Base-by-base conservation (phyloP, 352 stramenopile species). In the Globisporangium nunn region DNA sequence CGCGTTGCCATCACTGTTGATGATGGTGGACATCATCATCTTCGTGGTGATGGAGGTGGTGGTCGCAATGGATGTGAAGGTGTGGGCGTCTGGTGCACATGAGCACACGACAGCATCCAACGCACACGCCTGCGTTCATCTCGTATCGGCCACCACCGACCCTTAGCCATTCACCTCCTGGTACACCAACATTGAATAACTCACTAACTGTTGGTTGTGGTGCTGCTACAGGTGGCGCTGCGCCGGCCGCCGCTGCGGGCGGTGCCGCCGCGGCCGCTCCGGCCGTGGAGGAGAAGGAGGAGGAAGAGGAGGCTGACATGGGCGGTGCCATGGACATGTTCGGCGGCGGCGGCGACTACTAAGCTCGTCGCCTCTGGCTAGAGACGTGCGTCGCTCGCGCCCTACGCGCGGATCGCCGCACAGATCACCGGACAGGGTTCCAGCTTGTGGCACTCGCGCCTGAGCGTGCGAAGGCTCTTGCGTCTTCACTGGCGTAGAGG, bases 301-400 rank as follows among this genome's bases (percentile, higher is more conserved):
- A 95, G 58, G 85, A 95, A 69, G 82, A 93, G 67, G 83, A 95
- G 70, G 81, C 81, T 59, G 85, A 92, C 79, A 74, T 91, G 54
- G 82, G 81, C 58, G 82, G 70, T 55, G 79, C 70, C 73, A 89
- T 88, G 78, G 81, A 92, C 75, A 93, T 93, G 83, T 93, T 95
- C 73, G 83, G 81, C 64, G 85, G 78, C 64, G 79, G 80, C 63
- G 74, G 78, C 62, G 82, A 95, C 78, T 95, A 95, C 70, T 89
- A 91, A 84, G 72, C 48, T 18, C 33, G 54, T 51, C 49, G 30
- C 49, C 3, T 4, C 6, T 35, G 31, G 35, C 45, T 59, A 37
- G 23, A 37, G 23, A 46, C 44, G 58, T 58, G 45, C 17, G 58
- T 58, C 33, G 7, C 55, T 56, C n/a, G 4, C 33, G 14, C 4